Percentiles rank a stretch among this genome's conserved stretches.
These are phyloP conservation scores for Puccinia hordei DNA, from an alignment of 1,284 basidiomycete genomes.

Conservation along the genomic window DNA sequence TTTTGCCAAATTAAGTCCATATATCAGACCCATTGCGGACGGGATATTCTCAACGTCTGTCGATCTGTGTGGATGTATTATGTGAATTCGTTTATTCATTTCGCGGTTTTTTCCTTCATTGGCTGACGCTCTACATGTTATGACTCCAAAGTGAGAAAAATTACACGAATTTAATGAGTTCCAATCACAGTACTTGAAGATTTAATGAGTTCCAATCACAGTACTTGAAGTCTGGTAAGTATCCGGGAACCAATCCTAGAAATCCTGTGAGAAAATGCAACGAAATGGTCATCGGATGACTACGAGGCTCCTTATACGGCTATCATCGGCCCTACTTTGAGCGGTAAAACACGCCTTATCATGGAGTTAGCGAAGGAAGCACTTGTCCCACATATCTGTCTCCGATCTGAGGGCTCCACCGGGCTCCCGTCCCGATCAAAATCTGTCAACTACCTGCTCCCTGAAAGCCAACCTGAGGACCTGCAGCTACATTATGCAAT, in stretches of 20 bases:
- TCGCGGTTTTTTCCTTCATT: conserved; percentile 1
- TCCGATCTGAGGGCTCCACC: no score
- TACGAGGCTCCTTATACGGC: conserved; percentile 1
- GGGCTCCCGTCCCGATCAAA: no score
- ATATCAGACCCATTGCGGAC: background rate
- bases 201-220: background rate
- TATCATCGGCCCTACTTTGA: conserved; percentile 16
- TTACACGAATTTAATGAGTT: background rate
- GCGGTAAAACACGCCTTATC: conserved; percentile 2
- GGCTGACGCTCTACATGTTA: background rate
- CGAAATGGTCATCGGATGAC: background rate
- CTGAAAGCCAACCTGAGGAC: background rate
- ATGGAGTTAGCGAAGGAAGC: no score
- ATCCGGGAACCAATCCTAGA: background rate
- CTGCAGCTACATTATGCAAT: background rate
- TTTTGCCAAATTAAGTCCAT: background rate
- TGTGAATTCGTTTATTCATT: conserved; percentile 3
- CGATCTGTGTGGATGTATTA: background rate
- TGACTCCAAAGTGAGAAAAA: background rate
- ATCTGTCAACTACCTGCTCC: background rate
- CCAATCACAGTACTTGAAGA: background rate
- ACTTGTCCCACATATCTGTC: no score
- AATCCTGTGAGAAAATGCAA: background rate
- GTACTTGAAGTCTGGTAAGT: background rate
- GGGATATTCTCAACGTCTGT: background rate